phyloP scores from a whole-genome alignment of 768 basidiomycete species.

The Strobilomyces dryophilus region DNA sequence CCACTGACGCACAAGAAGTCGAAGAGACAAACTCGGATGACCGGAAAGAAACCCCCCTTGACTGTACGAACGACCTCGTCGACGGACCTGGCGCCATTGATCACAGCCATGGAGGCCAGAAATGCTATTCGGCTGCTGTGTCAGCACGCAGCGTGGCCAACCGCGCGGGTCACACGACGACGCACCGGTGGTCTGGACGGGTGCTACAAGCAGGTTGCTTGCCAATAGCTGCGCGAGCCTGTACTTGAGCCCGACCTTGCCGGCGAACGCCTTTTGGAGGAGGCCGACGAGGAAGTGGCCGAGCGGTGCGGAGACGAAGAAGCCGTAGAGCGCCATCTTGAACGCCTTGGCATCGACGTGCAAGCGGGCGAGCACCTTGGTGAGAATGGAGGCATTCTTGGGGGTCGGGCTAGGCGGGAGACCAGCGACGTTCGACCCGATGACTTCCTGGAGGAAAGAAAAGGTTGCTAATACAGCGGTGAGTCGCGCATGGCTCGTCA shows the following conservation, averaged over 20 bases:
- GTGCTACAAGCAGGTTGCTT: conserved; percentile 72
- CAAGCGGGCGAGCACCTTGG: conserved; percentile 48
- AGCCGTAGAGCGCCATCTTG: conserved; percentile 84
- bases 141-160: neutral
- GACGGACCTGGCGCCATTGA: conserved; percentile 70
- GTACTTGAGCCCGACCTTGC: conserved; percentile 58
- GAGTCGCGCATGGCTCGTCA: neutral
- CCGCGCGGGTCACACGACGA: neutral
- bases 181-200: conserved; percentile 67
- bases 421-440: conserved; percentile 69
- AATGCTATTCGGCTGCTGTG: conserved; percentile 42
- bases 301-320: conserved; percentile 79
- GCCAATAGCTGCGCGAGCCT: conserved; percentile 72
- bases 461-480: conserved; percentile 37
- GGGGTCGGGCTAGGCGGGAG: conserved; percentile 46
- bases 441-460: conserved; percentile 75
- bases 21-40: conserved; percentile 54
- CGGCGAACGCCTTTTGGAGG: conserved; percentile 74
- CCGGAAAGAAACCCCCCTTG: conserved; percentile 67
- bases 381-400: conserved; percentile 51
- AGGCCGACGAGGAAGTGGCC: conserved; percentile 68
- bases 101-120: conserved; percentile 77
- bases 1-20: neutral
- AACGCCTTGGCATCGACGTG: conserved; percentile 68
- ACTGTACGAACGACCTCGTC: conserved; percentile 65